Base-by-base conservation (phyloP, 1,139 yeast species). In the Candida frijolesensis region DNA sequence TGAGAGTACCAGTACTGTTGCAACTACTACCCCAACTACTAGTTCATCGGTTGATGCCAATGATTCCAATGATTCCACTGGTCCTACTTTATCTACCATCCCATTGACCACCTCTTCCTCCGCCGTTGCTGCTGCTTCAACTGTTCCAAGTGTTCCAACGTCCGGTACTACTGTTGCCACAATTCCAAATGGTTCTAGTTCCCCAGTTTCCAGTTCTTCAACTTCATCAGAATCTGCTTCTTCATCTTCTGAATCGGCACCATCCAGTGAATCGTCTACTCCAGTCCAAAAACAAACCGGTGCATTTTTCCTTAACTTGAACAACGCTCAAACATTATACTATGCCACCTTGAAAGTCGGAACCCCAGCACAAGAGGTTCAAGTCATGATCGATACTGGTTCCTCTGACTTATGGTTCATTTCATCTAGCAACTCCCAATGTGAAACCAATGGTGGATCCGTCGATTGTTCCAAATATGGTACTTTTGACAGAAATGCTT, bases 401-500 rank as follows among this genome's bases (percentile, higher is more conserved):
- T 71, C 77, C 16, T 61, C 75, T 34, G 80, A 76, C 54, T 58
- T 76, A 50, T 76, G 81, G 81, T 65, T 76, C n/a, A 46, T 48
- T 44, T 47, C 48, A 12, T 25, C 50, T 12, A 25, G 34, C 7
- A 49, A 52, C 42, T 39, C 50, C 10, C 45, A 48, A 15, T 51
- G 55, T 47, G n/a, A 41, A 29, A 30, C 42, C 2, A 50, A 59
- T 54, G 53, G 54, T 12, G 55, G 55, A 2, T n/a, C 48, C n/a
- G 19, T 45, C 18, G 53, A 64, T 48, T 79, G 84, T 58, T 65
- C 66, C 2, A 55, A 56, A 12, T 74, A 70, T 57, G 87, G 87
- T 11, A 72, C 83, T 7, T 84, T 82, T 60, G 73, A 84, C 59
- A 67, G 71, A 25, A 54, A 67, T 12, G 52, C 61, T 9, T 83